These are phyloP conservation scores for Aspergillus caelatus DNA, from an alignment of 2,329 filamentous ascomycete genomes.

Conservation along the genomic window DNA sequence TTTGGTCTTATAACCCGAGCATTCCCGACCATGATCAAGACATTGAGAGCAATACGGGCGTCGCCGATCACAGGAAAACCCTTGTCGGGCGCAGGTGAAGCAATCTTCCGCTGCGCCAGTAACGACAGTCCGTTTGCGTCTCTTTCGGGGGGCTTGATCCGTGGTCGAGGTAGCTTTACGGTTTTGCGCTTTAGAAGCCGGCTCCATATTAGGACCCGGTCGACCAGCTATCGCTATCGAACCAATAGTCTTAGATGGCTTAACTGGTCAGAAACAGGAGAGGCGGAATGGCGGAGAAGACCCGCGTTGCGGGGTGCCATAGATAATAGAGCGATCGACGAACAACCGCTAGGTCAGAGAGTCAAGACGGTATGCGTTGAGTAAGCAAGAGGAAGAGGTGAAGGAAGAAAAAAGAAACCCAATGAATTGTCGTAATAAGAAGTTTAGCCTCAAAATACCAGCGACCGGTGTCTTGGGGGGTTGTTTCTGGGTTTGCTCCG, in stretches of 20 bases:
- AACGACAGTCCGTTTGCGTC: constrained; percentile 83
- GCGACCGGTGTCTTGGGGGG: constrained; percentile 3
- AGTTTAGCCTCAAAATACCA: constrained; percentile 2
- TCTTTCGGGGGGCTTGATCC: constrained; percentile 56
- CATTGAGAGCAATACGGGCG: constrained; percentile 95
- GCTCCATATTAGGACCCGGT: constrained; percentile 21
- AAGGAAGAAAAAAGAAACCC: constrained; percentile 6
- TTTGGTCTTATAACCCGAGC: constrained; percentile 94
- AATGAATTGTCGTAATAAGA: constrained; percentile 2
- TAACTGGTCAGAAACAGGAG: constrained; percentile 1
- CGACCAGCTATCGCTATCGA: constrained; percentile 13
- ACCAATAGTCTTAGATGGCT: neutral
- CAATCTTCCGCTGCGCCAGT: constrained; percentile 93
- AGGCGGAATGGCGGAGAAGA: constrained; percentile 18
- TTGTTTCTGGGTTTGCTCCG: neutral
- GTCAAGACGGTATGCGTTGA: neutral
- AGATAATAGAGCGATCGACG: constrained; percentile 9
- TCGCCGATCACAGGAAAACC: constrained; percentile 83
- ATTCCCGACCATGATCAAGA: constrained; percentile 87
- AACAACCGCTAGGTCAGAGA: neutral
- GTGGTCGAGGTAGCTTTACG: constrained; percentile 28
- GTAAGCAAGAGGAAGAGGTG: neutral
- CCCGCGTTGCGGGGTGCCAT: constrained; percentile 25
- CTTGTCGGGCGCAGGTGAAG: constrained; percentile 86
- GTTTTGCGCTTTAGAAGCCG: constrained; percentile 27